These are phyloP conservation scores for Penicillium arizonense DNA, from an alignment of 495 filamentous ascomycete species.

Conservation along the genomic window DNA sequence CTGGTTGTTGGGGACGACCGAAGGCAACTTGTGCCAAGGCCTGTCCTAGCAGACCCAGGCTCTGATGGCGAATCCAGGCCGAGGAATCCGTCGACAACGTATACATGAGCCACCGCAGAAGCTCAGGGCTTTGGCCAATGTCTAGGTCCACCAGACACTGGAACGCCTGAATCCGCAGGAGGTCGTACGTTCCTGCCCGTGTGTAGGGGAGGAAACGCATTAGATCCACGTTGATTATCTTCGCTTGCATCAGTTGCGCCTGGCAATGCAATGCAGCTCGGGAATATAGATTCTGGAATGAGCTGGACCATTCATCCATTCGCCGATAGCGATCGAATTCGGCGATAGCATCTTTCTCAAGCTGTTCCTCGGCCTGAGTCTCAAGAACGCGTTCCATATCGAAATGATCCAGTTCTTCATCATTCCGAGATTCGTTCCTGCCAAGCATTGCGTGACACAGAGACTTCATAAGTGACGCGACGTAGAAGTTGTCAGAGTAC, in stretches of 20 bases:
- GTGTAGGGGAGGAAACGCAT: constrained; percentile 80
- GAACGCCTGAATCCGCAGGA: constrained; percentile 81
- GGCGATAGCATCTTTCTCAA: constrained; percentile 68
- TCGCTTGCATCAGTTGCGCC: constrained; percentile 67
- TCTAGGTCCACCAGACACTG: constrained; percentile 78
- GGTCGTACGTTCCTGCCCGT: constrained; percentile 70
- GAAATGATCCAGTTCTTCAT: constrained; percentile 43
- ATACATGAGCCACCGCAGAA: constrained; percentile 69
- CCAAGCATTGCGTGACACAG: constrained; percentile 75
- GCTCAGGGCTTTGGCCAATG: constrained; percentile 56
- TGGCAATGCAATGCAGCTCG: constrained; percentile 78
- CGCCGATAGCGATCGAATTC: constrained; percentile 88
- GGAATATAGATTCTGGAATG: constrained; percentile 89
- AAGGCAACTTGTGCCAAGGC: constrained; percentile 80
- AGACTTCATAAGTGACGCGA: constrained; percentile 76
- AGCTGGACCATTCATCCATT: constrained; percentile 91
- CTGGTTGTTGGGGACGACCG: constrained; percentile 49
- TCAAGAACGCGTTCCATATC: constrained; percentile 49
- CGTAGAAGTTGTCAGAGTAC: constrained; percentile 84
- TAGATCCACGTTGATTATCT: constrained; percentile 58
- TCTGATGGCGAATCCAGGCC: constrained; percentile 68
- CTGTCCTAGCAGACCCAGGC: constrained; percentile 65
- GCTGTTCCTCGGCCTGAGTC: constrained; percentile 58
- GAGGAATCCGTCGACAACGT: constrained; percentile 75
- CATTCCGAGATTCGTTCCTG: constrained; percentile 35